Base-by-base conservation (phyloP, 306 rosid species). In the Trichosanthes cucumerina region DNA sequence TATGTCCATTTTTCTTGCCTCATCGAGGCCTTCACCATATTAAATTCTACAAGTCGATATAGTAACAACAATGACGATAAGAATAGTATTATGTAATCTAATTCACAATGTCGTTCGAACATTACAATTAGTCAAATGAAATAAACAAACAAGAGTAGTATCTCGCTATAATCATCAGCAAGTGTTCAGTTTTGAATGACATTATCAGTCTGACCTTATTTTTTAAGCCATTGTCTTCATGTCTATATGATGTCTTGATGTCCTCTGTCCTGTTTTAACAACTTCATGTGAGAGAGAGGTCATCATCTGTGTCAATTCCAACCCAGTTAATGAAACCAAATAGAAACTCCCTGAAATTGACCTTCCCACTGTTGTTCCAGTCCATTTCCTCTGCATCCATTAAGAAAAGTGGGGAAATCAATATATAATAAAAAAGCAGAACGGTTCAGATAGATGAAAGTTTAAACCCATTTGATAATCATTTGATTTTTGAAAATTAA, bases 281-380 rank as follows among this genome's bases (percentile, higher is more conserved):
- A 79, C 58, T 82, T 85, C 49, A 65, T 28, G 64, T 36, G 6
- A 53, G 54, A 57, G 79, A 82, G 52, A 80, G 80, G 52, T 85
- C 85, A 75, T 87, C 98, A 71, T 93, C 93, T 53, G 52, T 85
- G 78, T 88, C 97, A 24, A 93, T 89, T 62, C 98, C 97, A 49
- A 91, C 84, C 98, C 98, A 93, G 60, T 88, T 81, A 41, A 93
- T 80, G 86, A 91, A 93, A 74, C 91, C 96, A 81, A 93, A 93
- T 72, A 91, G 97, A 69, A 91, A 93, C 85, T 88, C 96, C 81
- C 92, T 83, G 85, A 93, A 90, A 74, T 88, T 90, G 66, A 91
- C 88, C 84, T 90, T 82, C 52, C 97, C 97, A 74, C 86, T 90
- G 75, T 82, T 88, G 88, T 90, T 92, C 93, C 96, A 90, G 85